Base-by-base conservation (phyloP, 495 filamentous ascomycete genomes). In the Rusavskia elegans region DNA sequence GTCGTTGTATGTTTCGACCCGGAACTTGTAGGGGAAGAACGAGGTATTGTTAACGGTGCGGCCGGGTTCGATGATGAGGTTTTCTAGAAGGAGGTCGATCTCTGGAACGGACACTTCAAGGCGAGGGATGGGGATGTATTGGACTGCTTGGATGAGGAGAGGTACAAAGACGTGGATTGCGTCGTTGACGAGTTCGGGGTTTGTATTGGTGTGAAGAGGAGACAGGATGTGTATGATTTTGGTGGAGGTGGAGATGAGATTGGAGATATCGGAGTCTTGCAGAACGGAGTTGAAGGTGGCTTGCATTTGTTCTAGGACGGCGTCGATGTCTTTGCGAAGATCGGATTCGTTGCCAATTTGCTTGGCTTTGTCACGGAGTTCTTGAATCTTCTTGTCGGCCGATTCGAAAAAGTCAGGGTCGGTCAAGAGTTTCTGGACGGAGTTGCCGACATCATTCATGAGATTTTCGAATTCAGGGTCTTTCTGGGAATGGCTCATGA, bases 11-110 rank as follows among this genome's bases (percentile, higher is more conserved):
- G 86, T 88, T 56, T 88, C 80, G 37, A 95, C 68, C 38, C 83
- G 80, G 50, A 95, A 73, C 38, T 81, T 78, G 65, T 86, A 89
- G 0, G 90, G 90, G 14, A 95, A 77, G 75, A 97, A 95, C 0
- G 88, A 95, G 2, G 83, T 82, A 55, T 80, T 75, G 62, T 95
- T 92, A 56, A 95, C 74, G 2, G 87, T 92, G 32, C 70, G 72
- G 20, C 90, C 90, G 0, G 90, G 90, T 57, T 97, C 89, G 36
- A 97, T 71, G 49, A 97, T 83, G 38, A 97, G 71, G 52, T 92
- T 95, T 59, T 95, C 90, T 8, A 97, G 67, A 0, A 97, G 70
- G 11, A 97, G 76, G 57, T 94, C 88, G 55, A 94, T 68, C 49
- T 84, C 79, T 1, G 87, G 90, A 3, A 84, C 82, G 1, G 85